These are phyloP conservation scores for Glebionis coronaria DNA, from an alignment of 129 eudicot genomes.

Conservation along the genomic window DNA sequence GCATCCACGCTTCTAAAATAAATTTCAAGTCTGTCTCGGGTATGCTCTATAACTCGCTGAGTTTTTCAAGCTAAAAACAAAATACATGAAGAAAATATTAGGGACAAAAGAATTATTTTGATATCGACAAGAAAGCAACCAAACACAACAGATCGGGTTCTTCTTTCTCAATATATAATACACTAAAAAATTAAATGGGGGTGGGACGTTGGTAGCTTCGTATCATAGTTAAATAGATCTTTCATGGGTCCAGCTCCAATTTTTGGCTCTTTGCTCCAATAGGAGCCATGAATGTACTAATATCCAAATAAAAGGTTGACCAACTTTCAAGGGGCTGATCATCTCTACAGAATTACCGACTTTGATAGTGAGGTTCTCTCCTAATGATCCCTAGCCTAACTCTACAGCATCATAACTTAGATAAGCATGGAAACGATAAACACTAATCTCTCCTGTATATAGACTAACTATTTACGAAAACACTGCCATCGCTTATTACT, in stretches of 20 bases:
- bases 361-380: not conserved
- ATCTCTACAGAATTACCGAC: not conserved
- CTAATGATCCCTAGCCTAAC: too few species aligned
- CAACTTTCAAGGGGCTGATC: not conserved
- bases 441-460: not conserved
- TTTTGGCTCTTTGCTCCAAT: not conserved
- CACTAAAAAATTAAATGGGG: too few species aligned
- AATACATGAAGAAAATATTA: too few species aligned
- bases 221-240: not conserved
- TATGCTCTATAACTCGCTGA: too few species aligned
- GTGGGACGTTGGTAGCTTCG: not conserved
- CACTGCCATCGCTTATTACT: not conserved
- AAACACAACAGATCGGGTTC: too few species aligned
- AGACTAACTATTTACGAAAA: too few species aligned
- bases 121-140: conserved; percentile 6
- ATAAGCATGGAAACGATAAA: not conserved
- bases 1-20: conserved; percentile 73
- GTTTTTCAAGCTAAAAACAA: too few species aligned
- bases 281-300: not conserved
- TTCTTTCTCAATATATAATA: too few species aligned
- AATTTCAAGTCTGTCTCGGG: conserved; percentile 59
- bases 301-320: not conserved
- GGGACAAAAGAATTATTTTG: not conserved
- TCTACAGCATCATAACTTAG: not conserved
- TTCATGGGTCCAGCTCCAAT: not conserved